Evolutionary conservation across 768 basidiomycete genomes (phyloP).

Genomic region (Coprinopsis marcescibilis): DNA sequence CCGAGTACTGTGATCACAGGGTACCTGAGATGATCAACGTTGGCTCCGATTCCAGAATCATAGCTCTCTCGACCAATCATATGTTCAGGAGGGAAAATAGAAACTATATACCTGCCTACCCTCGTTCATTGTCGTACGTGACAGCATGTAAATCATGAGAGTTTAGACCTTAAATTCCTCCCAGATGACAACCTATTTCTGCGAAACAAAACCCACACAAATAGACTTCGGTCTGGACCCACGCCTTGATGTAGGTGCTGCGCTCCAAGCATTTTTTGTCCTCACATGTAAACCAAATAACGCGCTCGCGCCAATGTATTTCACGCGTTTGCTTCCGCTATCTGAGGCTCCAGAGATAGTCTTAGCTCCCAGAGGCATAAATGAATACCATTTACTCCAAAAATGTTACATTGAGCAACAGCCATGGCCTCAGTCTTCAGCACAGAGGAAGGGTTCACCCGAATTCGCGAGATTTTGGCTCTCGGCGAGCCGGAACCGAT

Average conservation of each 20-base stretch:
- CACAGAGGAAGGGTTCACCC: background rate
- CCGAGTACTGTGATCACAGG: too few relatives aligned
- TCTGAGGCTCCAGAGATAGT: background rate
- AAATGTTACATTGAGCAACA: background rate
- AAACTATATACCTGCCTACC: too few relatives aligned
- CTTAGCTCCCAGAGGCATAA: background rate
- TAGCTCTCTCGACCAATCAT: too few relatives aligned
- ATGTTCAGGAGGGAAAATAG: too few relatives aligned
- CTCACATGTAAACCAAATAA: background rate
- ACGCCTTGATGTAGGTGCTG: background rate
- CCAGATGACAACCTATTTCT: too few relatives aligned
- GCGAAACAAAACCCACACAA: too few relatives aligned
- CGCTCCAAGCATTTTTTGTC: background rate
- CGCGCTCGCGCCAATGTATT: background rate
- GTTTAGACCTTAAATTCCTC: too few relatives aligned
- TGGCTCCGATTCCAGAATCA: too few relatives aligned
- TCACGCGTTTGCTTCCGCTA: background rate
- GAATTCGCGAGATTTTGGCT: background rate
- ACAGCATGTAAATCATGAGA: too few relatives aligned
- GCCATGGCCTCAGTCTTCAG: background rate
- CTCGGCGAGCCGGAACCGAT: conserved; percentile 8
- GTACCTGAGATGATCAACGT: too few relatives aligned
- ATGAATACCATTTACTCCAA: background rate
- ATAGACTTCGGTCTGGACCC: too few relatives aligned
- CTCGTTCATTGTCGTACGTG: too few relatives aligned